phyloP scores from a whole-genome alignment of 1,284 basidiomycete genomes.

The Ustilago esculenta region DNA sequence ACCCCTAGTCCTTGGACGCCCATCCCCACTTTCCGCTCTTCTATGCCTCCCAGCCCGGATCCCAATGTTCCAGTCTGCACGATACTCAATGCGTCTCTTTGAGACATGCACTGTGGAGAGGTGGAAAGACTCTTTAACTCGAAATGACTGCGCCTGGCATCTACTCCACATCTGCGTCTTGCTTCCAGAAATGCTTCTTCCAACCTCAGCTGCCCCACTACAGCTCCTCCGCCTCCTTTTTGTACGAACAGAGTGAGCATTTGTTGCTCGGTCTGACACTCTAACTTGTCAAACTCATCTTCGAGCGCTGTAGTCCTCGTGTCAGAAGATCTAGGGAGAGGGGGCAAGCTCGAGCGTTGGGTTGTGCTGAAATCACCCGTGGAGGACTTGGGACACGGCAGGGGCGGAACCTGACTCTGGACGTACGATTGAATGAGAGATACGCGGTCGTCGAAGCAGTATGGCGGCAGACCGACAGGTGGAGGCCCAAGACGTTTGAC shows the following conservation, averaged over 20 bases:
- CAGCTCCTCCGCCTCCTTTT: neutral
- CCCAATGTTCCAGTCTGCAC: neutral
- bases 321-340: neutral
- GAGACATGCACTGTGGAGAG: no score
- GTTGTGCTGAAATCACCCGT: no score
- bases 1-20: neutral
- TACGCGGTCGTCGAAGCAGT: conserved; percentile 13
- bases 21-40: neutral
- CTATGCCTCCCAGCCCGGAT: neutral
- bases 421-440: conserved; percentile 14
- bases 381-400: neutral
- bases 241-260: conserved; percentile 3
- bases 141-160: conserved; percentile 15
- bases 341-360: conserved; percentile 6
- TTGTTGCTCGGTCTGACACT: conserved; percentile 26
- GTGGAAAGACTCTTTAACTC: no score
- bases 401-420: conserved; percentile 3
- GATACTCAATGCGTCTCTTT: no score
- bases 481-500: conserved; percentile 38
- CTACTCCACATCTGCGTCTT: conserved; percentile 19
- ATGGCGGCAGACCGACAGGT: conserved; percentile 14
- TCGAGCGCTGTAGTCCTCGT: conserved; percentile 2
- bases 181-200: conserved; percentile 25
- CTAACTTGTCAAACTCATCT: conserved; percentile 44
- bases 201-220: conserved; percentile 4